phyloP scores from a whole-genome alignment of 352 stramenopile genomes.

The Phytophthora chlamydospora region DNA sequence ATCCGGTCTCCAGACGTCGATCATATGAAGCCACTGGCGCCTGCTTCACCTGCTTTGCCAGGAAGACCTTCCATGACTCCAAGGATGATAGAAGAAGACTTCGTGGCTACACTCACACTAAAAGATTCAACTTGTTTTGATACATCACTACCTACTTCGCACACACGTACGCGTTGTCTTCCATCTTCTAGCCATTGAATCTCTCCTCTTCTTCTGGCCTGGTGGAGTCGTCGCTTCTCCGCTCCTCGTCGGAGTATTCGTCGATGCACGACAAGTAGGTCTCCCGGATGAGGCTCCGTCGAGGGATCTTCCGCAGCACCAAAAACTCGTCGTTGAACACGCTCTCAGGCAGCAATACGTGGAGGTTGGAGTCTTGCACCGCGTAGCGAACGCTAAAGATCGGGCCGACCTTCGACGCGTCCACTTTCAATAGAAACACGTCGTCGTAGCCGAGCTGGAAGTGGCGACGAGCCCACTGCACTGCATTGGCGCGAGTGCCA shows the following conservation, averaged over 20 bases:
- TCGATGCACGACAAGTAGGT: constrained; percentile 22
- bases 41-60: too few relatives aligned
- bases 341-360: constrained; percentile 4
- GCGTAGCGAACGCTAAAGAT: constrained; percentile 21
- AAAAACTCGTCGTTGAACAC: constrained; percentile 27
- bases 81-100: too few relatives aligned
- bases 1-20: too few relatives aligned
- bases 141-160: too few relatives aligned
- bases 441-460: constrained; percentile 29
- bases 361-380: constrained; percentile 12
- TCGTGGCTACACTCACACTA: too few relatives aligned
- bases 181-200: constrained; percentile 8
- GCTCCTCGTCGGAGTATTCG: constrained; percentile 9
- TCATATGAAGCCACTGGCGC: too few relatives aligned
- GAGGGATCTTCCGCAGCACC: constrained; percentile 14
- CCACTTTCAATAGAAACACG: constrained; percentile 24
- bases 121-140: too few relatives aligned
- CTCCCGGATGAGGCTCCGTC: constrained; percentile 24
- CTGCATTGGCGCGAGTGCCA: constrained; percentile 7
- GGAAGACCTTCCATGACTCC: too few relatives aligned
- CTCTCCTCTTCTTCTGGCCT: constrained; percentile 5
- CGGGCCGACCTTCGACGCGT: constrained; percentile 16
- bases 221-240: constrained; percentile 14
- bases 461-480: constrained; percentile 18
- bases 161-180: too few relatives aligned